These are phyloP conservation scores for Fusarium veterinarium DNA, from an alignment of 2,329 filamentous ascomycete species.

Conservation along the genomic window DNA sequence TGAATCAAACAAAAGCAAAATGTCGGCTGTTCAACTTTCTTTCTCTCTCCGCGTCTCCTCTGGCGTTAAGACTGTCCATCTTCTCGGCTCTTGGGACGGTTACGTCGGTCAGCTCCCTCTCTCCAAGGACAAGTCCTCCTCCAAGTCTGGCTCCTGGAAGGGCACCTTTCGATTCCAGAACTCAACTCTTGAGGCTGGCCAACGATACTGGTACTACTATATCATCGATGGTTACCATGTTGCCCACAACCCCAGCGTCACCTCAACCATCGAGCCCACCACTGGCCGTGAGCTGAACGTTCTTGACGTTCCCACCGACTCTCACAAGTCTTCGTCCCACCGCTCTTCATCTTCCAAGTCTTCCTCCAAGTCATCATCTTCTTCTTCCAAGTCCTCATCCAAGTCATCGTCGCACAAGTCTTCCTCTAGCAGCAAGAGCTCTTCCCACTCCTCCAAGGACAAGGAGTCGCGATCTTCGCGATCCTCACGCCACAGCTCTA, in stretches of 20 bases:
- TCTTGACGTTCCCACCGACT: conserved; percentile 81
- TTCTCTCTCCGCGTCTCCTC: conserved; percentile 96
- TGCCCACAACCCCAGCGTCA: conserved; percentile 92
- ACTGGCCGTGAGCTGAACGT: conserved; percentile 98
- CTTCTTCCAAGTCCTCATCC: conserved; percentile 56
- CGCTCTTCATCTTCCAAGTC: conserved; percentile 56
- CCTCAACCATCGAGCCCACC: conserved; percentile 92
- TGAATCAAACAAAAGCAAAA: conserved; percentile 64
- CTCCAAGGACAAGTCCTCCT: conserved; percentile 83
- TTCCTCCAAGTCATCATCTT: conserved; percentile 50
- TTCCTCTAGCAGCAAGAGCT: conserved; percentile 48
- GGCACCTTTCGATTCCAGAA: conserved; percentile 97
- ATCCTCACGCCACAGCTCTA: conserved; percentile 59
- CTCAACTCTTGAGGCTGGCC: conserved; percentile 84
- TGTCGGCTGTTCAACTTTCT: conserved; percentile 93
- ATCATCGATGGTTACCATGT: conserved; percentile 99
- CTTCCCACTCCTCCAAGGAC: conserved; percentile 60
- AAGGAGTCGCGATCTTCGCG: conserved; percentile 55
- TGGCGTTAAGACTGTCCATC: conserved; percentile 96
- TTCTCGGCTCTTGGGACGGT: conserved; percentile 98
- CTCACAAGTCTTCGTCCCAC: conserved; percentile 56
- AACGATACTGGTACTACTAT: conserved; percentile 99
- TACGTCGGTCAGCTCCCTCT: conserved; percentile 95
- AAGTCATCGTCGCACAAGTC: conserved; percentile 54
- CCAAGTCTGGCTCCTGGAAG: conserved; percentile 92